These are phyloP conservation scores for Trichophyton benhamiae DNA, from an alignment of 2,329 filamentous ascomycete species.

Conservation along the genomic window DNA sequence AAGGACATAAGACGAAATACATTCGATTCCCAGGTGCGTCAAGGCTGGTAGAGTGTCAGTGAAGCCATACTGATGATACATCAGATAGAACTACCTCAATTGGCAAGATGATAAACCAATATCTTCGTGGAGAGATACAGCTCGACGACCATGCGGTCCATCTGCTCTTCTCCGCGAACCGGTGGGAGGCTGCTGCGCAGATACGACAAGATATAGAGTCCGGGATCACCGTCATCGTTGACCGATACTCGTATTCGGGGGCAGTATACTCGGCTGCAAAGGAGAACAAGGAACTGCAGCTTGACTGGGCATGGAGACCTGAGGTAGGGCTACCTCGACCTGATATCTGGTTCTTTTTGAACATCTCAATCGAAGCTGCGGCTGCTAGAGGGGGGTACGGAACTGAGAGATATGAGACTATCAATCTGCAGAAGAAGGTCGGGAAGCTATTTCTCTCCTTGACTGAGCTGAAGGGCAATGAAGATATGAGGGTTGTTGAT, in stretches of 20 bases:
- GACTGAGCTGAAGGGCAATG: conserved; percentile 35
- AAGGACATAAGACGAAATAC: conserved; percentile 43
- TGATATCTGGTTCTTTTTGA: conserved; percentile 77
- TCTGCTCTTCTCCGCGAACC: conserved; percentile 77
- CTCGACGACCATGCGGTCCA: conserved; percentile 85
- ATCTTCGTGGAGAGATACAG: conserved; percentile 58
- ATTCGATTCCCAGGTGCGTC: conserved; percentile 55
- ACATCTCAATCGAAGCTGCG: conserved; percentile 62
- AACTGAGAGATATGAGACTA: conserved; percentile 75
- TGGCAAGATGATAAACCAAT: conserved; percentile 74
- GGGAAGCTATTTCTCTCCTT: conserved; percentile 56
- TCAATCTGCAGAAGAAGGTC: conserved; percentile 69
- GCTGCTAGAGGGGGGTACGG: conserved; percentile 74
- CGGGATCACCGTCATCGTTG: conserved; percentile 69
- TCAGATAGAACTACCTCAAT: conserved; percentile 71
- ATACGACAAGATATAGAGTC: conserved; percentile 41
- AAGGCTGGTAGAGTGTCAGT: not conserved
- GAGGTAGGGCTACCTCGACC: conserved; percentile 79
- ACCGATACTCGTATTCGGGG: conserved; percentile 91
- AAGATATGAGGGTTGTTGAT: conserved; percentile 44
- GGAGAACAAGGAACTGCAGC: conserved; percentile 52
- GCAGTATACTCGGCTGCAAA: conserved; percentile 91
- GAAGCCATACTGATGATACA: conserved; percentile 7
- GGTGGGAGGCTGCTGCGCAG: conserved; percentile 56
- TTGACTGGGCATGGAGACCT: conserved; percentile 71